phyloP scores from a whole-genome alignment of 73 alveolate species.

The Effrenium voratum region DNA sequence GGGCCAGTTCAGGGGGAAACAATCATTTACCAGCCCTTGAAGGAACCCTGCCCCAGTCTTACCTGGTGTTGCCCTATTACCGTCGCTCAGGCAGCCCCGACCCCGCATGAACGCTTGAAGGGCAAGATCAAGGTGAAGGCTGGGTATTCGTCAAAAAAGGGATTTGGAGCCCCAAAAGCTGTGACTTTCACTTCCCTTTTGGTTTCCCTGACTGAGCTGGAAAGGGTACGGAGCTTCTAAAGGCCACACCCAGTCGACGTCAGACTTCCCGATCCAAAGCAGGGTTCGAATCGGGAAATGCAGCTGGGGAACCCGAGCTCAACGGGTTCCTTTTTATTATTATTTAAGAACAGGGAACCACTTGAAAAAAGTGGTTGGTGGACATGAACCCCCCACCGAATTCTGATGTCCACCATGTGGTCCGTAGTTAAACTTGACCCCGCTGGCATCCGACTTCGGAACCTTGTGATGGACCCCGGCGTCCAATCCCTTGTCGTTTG shows the following conservation, averaged over 20 bases:
- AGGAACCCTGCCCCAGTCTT: not conserved
- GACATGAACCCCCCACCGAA: no score
- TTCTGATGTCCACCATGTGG: no score
- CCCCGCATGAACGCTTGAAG: not conserved
- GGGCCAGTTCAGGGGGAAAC: not conserved
- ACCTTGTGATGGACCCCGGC: no score
- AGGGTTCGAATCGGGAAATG: not conserved
- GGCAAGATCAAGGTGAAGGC: conserved; percentile 60
- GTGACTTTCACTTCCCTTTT: not conserved
- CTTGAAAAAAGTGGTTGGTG: no score
- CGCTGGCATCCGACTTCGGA: no score
- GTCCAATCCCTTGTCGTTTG: no score
- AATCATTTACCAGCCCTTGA: not conserved
- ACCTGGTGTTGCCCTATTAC: not conserved
- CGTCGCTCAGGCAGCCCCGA: not conserved
- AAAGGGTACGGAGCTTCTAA: not conserved
- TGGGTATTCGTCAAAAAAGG: not conserved
- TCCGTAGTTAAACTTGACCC: no score
- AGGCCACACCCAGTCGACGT: not conserved
- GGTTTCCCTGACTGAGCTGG: not conserved
- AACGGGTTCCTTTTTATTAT: no score
- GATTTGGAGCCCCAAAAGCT: not conserved
- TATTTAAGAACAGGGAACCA: no score
- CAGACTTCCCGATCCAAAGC: not conserved
- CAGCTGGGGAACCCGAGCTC: no score